These are phyloP conservation scores for Tricholoma furcatifolium DNA, from an alignment of 768 basidiomycete genomes.

Conservation along the genomic window DNA sequence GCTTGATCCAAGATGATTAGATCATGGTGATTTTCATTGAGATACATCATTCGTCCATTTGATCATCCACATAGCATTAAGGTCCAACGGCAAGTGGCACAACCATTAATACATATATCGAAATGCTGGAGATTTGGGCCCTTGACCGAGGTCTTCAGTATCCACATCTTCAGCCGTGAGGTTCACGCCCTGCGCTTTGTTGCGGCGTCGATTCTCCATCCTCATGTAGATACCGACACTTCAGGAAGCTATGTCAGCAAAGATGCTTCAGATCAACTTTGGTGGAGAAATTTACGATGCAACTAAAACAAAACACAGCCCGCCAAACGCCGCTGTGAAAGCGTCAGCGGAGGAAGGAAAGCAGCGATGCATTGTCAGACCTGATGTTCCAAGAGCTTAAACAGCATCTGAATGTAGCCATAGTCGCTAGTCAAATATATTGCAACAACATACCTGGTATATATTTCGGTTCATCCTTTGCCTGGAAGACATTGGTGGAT, in stretches of 20 bases:
- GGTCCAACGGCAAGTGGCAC: no score
- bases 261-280: not conserved
- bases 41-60: no score
- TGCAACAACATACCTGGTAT: constrained; percentile 32
- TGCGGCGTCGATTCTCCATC: constrained; percentile 43
- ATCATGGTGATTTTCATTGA: no score
- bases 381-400: constrained; percentile 42
- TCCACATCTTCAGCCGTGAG: constrained; percentile 43
- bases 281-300: constrained; percentile 25
- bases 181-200: constrained; percentile 38
- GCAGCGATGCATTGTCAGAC: constrained; percentile 20
- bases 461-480: constrained; percentile 49
- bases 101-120: constrained; percentile 43
- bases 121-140: constrained; percentile 40
- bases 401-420: not conserved
- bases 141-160: constrained; percentile 41
- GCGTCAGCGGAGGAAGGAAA: not conserved
- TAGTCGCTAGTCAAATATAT: not conserved
- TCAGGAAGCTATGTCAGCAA: constrained; percentile 4
- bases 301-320: constrained; percentile 42
- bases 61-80: no score
- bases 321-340: constrained; percentile 42
- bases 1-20: no score
- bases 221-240: constrained; percentile 50
- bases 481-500: constrained; percentile 51